Evolutionary conservation across 2,329 filamentous ascomycete genomes (phyloP), one percentile per base, ranked within the genome.

Genomic region (Scytalidium lignicola): DNA sequence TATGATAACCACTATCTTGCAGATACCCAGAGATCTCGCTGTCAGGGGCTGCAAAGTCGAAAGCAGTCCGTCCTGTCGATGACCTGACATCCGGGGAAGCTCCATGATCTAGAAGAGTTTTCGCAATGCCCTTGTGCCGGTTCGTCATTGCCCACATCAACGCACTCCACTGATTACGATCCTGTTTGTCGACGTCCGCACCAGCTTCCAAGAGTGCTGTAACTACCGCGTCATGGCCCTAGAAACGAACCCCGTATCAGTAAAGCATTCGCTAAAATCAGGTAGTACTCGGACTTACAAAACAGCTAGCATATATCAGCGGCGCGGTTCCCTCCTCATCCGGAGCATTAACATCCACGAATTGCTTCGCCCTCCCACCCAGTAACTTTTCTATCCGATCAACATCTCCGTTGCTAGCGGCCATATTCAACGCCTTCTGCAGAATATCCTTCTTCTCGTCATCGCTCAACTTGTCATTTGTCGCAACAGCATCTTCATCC

Each of bases 91-190:
- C 92, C 2, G 91, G 86, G n/a, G 91, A 96, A 18, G 93, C 93
- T 15, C 91, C 91, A 61, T 93, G 88, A 65, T 99, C 92, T 28
- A 99, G 79, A 15, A 99, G 74, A 10, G 90, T 76, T 69, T 97
- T 97, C 29, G 92, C 91, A 58, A 99, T 99, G 43, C 84, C 85
- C 70, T 97, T 97, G 70, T 99, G 93, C 50, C 91, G 77, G 68
- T 99, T 99, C 49, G 93, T 99, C 89, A 97, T 97, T 44, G 93
- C 92, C 93, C 93, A 99, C 91, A 99, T 99, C 53, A 99, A 76
- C 13, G 93, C 88, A 62, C 89, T 97, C 93, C 93, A 99, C 64
- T 95, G 86, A 65, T 97, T 97, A 55, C 86, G 88, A 65, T 99
- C 93, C 68, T 97, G 92, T 61, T 86, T 86, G 70, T 99, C 90